phyloP scores from a whole-genome alignment of 176 grass and related monocot species.

The Ampelocalamus luodianensis region DNA sequence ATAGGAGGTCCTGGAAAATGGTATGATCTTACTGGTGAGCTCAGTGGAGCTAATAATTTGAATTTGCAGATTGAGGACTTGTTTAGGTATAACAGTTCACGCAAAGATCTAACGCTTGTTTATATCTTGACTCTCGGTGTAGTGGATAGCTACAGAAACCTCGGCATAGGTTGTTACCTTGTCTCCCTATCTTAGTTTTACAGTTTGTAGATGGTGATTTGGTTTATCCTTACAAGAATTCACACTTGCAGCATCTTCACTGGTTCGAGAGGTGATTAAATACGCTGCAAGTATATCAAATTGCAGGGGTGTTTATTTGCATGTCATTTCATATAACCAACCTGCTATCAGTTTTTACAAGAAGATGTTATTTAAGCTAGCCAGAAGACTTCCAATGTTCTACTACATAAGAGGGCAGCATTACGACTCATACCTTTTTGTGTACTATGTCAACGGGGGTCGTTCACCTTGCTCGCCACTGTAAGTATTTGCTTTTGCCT shows the following conservation, averaged over 20 bases:
- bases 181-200: slow-evolving; percentile 33
- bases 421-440: slow-evolving; percentile 94
- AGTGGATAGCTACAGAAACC: slow-evolving; percentile 82
- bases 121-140: slow-evolving; percentile 95
- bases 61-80: slow-evolving; percentile 85
- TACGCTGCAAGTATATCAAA: slow-evolving; percentile 83
- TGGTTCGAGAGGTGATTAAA: slow-evolving; percentile 93
- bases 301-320: slow-evolving; percentile 95
- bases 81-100: slow-evolving; percentile 73
- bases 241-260: slow-evolving; percentile 73
- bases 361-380: slow-evolving; percentile 93
- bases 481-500: slow-evolving; percentile 65
- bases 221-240: slow-evolving; percentile 35
- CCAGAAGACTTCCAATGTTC: slow-evolving; percentile 83
- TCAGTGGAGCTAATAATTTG: slow-evolving; percentile 44
- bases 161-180: slow-evolving; percentile 78
- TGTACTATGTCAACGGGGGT: slow-evolving; percentile 88
- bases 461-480: slow-evolving; percentile 80
- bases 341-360: slow-evolving; percentile 96
- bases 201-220: slow-evolving; percentile 9
- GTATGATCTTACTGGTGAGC: slow-evolving; percentile 2
- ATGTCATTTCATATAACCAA: slow-evolving; percentile 98
- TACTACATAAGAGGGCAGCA: slow-evolving; percentile 94
- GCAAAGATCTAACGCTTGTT: slow-evolving; percentile 76
- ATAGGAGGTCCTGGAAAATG: slow-evolving; percentile 24